Evolutionary conservation across 805 yeast genomes (phyloP).

Genomic region (Teunomyces tritomae): DNA sequence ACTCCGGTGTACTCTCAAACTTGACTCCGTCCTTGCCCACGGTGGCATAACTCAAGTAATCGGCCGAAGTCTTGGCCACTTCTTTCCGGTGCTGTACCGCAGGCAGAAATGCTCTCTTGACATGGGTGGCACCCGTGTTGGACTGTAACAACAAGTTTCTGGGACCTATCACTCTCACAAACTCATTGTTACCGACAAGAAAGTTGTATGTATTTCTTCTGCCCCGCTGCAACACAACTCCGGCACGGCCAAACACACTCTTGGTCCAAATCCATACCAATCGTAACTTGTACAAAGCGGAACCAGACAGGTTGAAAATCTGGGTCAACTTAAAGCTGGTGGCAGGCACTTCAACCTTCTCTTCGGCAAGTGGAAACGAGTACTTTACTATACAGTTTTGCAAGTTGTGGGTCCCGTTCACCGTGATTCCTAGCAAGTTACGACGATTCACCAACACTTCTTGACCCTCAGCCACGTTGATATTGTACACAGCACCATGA

Average conservation of each 20-base stretch:
- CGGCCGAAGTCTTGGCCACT: slow-evolving; percentile 27
- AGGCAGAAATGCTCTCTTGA: not conserved
- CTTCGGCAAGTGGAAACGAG: slow-evolving; percentile 12
- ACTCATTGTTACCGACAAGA: slow-evolving; percentile 38
- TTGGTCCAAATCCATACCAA: slow-evolving; percentile 1
- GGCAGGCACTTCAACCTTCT: not conserved
- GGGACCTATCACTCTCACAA: slow-evolving; percentile 55
- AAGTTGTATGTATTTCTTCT: slow-evolving; percentile 7
- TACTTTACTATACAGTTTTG: slow-evolving; percentile 35
- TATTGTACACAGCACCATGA: slow-evolving; percentile 50
- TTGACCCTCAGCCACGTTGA: slow-evolving; percentile 45
- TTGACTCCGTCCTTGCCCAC: slow-evolving; percentile 40
- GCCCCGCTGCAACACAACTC: not conserved
- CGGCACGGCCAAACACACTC: not conserved
- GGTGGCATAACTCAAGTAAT: slow-evolving; percentile 48
- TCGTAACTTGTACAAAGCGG: not conserved
- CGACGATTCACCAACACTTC: slow-evolving; percentile 45
- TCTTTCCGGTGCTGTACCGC: not conserved
- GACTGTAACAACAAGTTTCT: slow-evolving; percentile 49
- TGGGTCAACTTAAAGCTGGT: not conserved
- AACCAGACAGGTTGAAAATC: not conserved
- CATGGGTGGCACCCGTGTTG: slow-evolving; percentile 21
- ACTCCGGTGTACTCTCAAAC: slow-evolving; percentile 44
- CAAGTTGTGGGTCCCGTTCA: slow-evolving; percentile 48
- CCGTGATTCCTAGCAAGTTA: slow-evolving; percentile 49